Evolutionary conservation across 2,329 filamentous ascomycete genomes (phyloP).

Genomic region (Seiridium unicorne): DNA sequence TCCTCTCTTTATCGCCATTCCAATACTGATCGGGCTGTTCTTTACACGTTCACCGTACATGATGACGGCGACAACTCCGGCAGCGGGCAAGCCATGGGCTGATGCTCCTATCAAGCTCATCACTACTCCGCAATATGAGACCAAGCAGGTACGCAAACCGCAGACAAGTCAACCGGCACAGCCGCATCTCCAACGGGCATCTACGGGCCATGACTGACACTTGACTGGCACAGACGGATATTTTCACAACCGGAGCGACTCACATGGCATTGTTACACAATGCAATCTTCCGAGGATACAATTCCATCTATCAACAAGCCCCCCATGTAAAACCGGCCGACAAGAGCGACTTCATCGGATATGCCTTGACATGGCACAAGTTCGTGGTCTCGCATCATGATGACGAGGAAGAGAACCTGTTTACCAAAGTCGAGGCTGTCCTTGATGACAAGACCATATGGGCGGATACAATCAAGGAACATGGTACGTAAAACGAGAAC

Average conservation of each 20-base stretch:
- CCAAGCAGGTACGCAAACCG: slow-evolving; percentile 40
- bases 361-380: slow-evolving; percentile 56
- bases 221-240: slow-evolving; percentile 42
- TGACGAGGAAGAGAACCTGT: slow-evolving; percentile 57
- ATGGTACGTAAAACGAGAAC: slow-evolving; percentile 36
- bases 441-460: slow-evolving; percentile 50
- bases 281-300: slow-evolving; percentile 61
- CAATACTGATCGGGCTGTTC: slow-evolving; percentile 33
- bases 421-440: slow-evolving; percentile 52
- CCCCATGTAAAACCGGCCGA: slow-evolving; percentile 49
- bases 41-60: slow-evolving; percentile 35
- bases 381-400: slow-evolving; percentile 61
- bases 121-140: slow-evolving; percentile 50
- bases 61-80: slow-evolving; percentile 32
- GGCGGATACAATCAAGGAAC: slow-evolving; percentile 52
- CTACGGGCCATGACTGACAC: neutral
- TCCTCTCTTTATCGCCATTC: slow-evolving; percentile 30
- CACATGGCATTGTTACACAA: slow-evolving; percentile 65
- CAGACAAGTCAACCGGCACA: neutral
- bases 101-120: slow-evolving; percentile 55
- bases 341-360: slow-evolving; percentile 55
- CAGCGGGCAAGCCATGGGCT: slow-evolving; percentile 43
- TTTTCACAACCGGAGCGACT: slow-evolving; percentile 58
- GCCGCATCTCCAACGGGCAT: neutral
- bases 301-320: slow-evolving; percentile 61